phyloP scores from a whole-genome alignment of 1,139 yeast genomes.

The Debaryomyces sp. region DNA sequence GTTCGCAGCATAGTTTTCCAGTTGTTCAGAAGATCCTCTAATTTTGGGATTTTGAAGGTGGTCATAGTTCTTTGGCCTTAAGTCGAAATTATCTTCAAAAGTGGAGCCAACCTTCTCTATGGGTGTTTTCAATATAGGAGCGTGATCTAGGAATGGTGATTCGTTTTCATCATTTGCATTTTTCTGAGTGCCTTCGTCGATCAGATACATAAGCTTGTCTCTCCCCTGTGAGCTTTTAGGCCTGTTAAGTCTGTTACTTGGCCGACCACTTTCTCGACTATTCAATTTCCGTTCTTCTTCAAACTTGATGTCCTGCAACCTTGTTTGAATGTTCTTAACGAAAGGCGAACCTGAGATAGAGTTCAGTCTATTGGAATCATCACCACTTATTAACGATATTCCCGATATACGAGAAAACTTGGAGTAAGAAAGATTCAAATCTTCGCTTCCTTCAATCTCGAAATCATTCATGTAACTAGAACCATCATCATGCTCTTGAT shows the following conservation, averaged over 20 bases:
- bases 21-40: not conserved
- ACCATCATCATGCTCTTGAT: conserved; percentile 17
- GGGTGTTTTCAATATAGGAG: not conserved
- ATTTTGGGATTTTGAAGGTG: conserved; percentile 9
- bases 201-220: conserved; percentile 13
- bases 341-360: conserved; percentile 28
- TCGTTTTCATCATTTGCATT: conserved; percentile 17
- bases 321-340: conserved; percentile 25
- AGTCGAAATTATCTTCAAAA: conserved; percentile 13
- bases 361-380: conserved; percentile 8
- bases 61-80: conserved; percentile 14
- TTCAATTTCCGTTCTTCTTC: conserved; percentile 13
- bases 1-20: not conserved
- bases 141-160: conserved; percentile 21
- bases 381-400: conserved; percentile 17
- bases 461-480: conserved; percentile 23
- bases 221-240: not conserved
- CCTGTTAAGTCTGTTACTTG: not conserved
- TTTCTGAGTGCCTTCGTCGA: conserved; percentile 13
- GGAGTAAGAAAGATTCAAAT: conserved; percentile 37
- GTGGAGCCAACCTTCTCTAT: conserved; percentile 1
- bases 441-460: conserved; percentile 26
- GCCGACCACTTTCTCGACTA: conserved; percentile 7
- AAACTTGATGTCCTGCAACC: conserved; percentile 18
- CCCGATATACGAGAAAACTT: conserved; percentile 39